These are phyloP conservation scores for Colletotrichum sp. DNA, from an alignment of 2,329 filamentous ascomycete genomes.

Conservation along the genomic window DNA sequence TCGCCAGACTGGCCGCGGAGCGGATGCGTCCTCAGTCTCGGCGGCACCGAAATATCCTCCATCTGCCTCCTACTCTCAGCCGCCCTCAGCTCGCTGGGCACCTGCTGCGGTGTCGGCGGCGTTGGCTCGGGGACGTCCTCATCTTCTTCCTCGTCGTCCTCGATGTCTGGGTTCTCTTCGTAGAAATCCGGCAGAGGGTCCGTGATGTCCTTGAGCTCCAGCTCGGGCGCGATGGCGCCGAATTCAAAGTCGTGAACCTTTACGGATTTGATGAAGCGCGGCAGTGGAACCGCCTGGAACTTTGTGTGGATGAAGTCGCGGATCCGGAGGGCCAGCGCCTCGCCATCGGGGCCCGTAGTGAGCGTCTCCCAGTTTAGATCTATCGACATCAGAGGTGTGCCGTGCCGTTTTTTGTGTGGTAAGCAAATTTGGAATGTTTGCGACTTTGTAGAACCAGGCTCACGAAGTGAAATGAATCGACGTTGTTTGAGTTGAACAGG, in stretches of 20 bases:
- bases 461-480: not conserved
- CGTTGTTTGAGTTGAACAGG: not conserved
- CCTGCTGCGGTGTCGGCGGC: conserved; percentile 6
- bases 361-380: conserved; percentile 96
- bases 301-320: conserved; percentile 93
- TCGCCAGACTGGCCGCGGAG: conserved; percentile 37
- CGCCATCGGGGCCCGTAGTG: conserved; percentile 86
- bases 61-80: conserved; percentile 24
- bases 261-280: conserved; percentile 96
- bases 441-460: not conserved
- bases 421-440: not conserved
- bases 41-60: conserved; percentile 27
- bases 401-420: not conserved
- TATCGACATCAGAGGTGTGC: conserved; percentile 78
- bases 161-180: conserved; percentile 73
- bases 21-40: conserved; percentile 45
- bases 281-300: conserved; percentile 90
- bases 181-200: conserved; percentile 97
- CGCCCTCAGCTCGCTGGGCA: conserved; percentile 19
- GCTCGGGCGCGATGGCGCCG: conserved; percentile 78
- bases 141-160: conserved; percentile 49
- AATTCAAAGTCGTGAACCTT: conserved; percentile 95
- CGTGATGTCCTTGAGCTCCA: conserved; percentile 96
- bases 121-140: conserved; percentile 36
- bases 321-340: conserved; percentile 83